Conservation (phyloP, 2,329 filamentous ascomycete genomes). For the Pseudocercospora eumusae region DNA sequence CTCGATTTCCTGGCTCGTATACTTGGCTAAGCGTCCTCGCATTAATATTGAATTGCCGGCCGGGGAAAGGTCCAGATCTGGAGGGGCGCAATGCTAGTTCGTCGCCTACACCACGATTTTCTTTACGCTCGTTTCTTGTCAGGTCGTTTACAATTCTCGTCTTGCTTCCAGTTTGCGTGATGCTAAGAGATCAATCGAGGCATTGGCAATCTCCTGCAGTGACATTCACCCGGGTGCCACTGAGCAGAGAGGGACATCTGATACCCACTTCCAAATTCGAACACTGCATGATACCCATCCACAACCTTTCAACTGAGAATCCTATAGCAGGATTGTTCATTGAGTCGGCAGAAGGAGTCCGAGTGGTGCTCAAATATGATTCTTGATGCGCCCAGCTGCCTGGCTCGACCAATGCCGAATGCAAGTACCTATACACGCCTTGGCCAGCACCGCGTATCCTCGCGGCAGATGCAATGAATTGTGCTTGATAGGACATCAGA, state of each 20-base stretch:
- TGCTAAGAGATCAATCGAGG: conserved; percentile 21
- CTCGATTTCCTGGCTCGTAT: background rate
- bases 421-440: conserved; percentile 41
- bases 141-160: no score
- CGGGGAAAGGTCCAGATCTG: no score
- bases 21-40: no score
- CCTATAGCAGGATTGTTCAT: conserved; percentile 40
- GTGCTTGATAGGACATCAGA: conserved; percentile 50
- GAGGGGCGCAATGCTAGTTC: no score
- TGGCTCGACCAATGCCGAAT: conserved; percentile 30
- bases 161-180: no score
- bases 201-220: conserved; percentile 31
- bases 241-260: conserved; percentile 32
- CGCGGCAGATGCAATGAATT: conserved; percentile 50
- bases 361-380: conserved; percentile 18
- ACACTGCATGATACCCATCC: conserved; percentile 43
- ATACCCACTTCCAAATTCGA: conserved; percentile 27
- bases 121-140: no score
- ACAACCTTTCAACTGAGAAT: conserved; percentile 44
- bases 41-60: no score
- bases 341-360: conserved; percentile 25
- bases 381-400: conserved; percentile 36
- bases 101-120: no score
- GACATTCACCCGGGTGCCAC: conserved; percentile 27
- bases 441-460: conserved; percentile 45